Percentiles rank a stretch among this genome's conserved stretches.
phyloP scores from a whole-genome alignment of 1,139 yeast species.

The Candida sp. region DNA sequence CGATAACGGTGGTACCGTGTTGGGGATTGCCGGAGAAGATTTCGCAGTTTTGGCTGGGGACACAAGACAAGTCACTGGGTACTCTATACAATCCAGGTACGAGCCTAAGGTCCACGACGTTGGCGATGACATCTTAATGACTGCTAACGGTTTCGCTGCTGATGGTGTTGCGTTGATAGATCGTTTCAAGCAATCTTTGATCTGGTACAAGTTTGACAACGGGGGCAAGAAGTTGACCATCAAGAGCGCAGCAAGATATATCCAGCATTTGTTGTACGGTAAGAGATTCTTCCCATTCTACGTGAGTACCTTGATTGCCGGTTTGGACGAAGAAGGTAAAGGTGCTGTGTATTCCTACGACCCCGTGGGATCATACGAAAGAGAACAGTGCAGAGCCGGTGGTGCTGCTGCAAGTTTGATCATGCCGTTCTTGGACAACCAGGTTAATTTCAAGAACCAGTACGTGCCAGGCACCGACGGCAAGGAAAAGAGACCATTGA shows the following conservation, averaged over 20 bases:
- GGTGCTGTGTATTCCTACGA: slow-evolving; percentile 97
- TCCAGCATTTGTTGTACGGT: slow-evolving; percentile 89
- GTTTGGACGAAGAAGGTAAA: slow-evolving; percentile 91
- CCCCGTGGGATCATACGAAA: slow-evolving; percentile 97
- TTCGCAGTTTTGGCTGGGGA: slow-evolving; percentile 98
- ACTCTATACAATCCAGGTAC: slow-evolving; percentile 90
- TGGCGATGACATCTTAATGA: slow-evolving; percentile 86
- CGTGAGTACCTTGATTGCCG: slow-evolving; percentile 94
- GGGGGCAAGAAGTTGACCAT: slow-evolving; percentile 69
- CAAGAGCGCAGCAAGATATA: slow-evolving; percentile 84
- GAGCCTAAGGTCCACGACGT: slow-evolving; percentile 91
- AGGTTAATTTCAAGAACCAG: slow-evolving; percentile 95
- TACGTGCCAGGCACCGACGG: slow-evolving; percentile 79
- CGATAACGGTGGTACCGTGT: slow-evolving; percentile 96
- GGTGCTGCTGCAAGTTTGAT: slow-evolving; percentile 97
- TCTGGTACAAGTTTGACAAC: slow-evolving; percentile 95
- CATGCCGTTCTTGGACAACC: slow-evolving; percentile 98
- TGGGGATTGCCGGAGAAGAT: slow-evolving; percentile 98
- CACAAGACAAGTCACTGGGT: slow-evolving; percentile 95
- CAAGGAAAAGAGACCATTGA: slow-evolving; percentile 58
- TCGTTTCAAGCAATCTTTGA: slow-evolving; percentile 74
- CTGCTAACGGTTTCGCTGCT: slow-evolving; percentile 97
- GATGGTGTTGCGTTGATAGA: slow-evolving; percentile 89
- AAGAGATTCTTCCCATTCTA: slow-evolving; percentile 97
- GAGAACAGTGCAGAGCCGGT: slow-evolving; percentile 97